Evolutionary conservation across 2,329 filamentous ascomycete genomes (phyloP), one percentile per base, ranked within the genome.

Genomic region (Phialophora tarda): DNA sequence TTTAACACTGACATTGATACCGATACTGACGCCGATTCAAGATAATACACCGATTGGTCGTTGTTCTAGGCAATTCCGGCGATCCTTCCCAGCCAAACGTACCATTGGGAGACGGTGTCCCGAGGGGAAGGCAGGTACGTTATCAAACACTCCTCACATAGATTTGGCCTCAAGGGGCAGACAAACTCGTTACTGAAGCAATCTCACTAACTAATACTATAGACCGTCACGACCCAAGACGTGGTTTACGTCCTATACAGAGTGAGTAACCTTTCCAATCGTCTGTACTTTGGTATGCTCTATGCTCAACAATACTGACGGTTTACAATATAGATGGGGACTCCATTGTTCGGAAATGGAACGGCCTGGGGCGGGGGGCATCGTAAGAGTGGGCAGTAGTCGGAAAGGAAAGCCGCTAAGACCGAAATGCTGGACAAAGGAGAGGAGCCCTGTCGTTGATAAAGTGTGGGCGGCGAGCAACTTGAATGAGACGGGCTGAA

Each of bases 261-360:
- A 12, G 61, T 65, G 32, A 51, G 53, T 60, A 12, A 14, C 12
- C 54, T 23, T 57, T 26, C n/a, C 3, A 11, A 2, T 26, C 28
- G 14, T 24, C 28, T 24, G 24, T 24, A 2, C 28, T 30, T 48
- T 61, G 17, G 24, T n/a, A 63, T 14, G 6, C 23, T n/a, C 55
- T 17, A 5, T 56, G 5, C 17, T 34, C 24, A n/a, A 38, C 10
- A 58, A 23, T 11, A 26, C 26, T 34, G 44, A 62, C n/a, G 3
- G 8, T 48, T 1, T 41, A 14, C 34, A n/a, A 41, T 21, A 14
- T 47, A 74, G 72, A 64, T 74, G 50, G 70, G 69, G 0, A 64
- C 6, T 0, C 67, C 70, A 0, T 38, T 74, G 10, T 74, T 73
- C 24, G 71, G 72, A 0, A 11, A 2, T 26, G 48, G 48, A 26